phyloP scores from a whole-genome alignment of 192 early-diverging fungal species.

The Jimgerdemannia flammicorona region DNA sequence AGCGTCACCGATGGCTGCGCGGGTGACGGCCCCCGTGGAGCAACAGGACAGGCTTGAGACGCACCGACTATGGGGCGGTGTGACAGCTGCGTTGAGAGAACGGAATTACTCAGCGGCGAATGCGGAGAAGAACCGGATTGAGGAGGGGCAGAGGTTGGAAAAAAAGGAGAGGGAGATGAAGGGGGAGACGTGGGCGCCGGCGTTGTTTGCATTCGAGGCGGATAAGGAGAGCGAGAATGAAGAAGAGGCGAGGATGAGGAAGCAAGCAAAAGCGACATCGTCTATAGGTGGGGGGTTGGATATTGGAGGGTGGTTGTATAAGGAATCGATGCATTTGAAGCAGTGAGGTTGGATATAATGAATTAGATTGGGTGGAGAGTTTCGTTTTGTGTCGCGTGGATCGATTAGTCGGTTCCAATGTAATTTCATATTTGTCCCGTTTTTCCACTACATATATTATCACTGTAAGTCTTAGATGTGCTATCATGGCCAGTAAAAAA shows the following conservation, averaged over 20 bases:
- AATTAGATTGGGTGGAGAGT: no score
- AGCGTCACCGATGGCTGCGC: conserved; percentile 49
- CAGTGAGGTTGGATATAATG: background rate
- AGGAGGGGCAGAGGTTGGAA: conserved; percentile 61
- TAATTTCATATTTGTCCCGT: no score
- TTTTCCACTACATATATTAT: no score
- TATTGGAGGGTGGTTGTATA: background rate
- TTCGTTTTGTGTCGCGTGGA: no score
- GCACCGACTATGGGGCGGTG: conserved; percentile 63
- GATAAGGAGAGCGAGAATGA: conserved; percentile 7
- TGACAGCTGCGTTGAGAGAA: conserved; percentile 58
- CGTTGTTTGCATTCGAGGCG: conserved; percentile 19
- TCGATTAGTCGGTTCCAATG: no score
- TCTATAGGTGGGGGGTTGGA: background rate
- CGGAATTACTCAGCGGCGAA: conserved; percentile 66
- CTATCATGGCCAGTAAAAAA: no score
- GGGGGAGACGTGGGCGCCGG: conserved; percentile 34
- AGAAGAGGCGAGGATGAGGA: background rate
- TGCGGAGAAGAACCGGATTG: conserved; percentile 62
- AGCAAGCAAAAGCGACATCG: background rate
- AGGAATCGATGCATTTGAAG: background rate
- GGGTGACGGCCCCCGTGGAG: conserved; percentile 52
- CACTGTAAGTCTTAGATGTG: no score
- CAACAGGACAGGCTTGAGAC: conserved; percentile 64
- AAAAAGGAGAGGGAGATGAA: conserved; percentile 56